Percentiles rank a stretch among this genome's conserved stretches.
phyloP scores from a whole-genome alignment of 225 moss, liverwort and hornwort genomes.

The Asterella californica region DNA sequence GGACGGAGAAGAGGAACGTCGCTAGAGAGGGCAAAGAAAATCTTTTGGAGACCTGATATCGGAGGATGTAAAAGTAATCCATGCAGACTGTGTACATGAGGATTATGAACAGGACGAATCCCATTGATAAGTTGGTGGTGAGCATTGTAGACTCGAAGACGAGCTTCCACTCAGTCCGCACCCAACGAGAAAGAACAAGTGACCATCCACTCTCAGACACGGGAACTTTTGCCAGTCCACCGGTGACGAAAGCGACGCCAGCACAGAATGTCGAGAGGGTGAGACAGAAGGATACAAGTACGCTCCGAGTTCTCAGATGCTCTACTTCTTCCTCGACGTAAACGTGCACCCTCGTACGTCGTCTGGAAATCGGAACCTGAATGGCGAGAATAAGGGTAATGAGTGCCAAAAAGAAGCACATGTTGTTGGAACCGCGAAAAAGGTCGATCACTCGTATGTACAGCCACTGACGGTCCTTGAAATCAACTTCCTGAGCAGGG shows the following conservation, averaged over 20 bases:
- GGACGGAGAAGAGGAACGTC: no score
- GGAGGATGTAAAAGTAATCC: no score
- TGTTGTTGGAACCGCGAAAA: conserved; percentile 11
- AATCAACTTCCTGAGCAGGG: background rate
- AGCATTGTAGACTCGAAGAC: background rate
- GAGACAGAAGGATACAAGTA: background rate
- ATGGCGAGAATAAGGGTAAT: background rate
- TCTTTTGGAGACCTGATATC: no score
- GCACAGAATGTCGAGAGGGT: background rate
- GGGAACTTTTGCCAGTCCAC: conserved; percentile 9
- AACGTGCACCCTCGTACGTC: background rate
- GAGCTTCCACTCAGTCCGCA: background rate
- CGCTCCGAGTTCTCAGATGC: background rate
- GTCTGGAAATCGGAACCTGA: background rate
- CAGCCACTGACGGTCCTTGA: background rate
- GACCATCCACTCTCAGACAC: conserved; percentile 10
- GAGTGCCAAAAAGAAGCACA: background rate
- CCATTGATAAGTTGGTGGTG: background rate
- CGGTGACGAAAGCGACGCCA: background rate
- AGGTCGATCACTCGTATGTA: conserved; percentile 1
- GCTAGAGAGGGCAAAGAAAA: no score
- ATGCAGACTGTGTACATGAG: no score
- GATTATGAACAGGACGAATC: background rate
- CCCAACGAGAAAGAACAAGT: background rate
- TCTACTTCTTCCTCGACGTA: background rate